A percentile compares a stretch with the other conserved stretches of the same genome.
These are phyloP conservation scores for Vitis hybrid DNA, from an alignment of 177 flowering plant genomes.

Conservation along the genomic window DNA sequence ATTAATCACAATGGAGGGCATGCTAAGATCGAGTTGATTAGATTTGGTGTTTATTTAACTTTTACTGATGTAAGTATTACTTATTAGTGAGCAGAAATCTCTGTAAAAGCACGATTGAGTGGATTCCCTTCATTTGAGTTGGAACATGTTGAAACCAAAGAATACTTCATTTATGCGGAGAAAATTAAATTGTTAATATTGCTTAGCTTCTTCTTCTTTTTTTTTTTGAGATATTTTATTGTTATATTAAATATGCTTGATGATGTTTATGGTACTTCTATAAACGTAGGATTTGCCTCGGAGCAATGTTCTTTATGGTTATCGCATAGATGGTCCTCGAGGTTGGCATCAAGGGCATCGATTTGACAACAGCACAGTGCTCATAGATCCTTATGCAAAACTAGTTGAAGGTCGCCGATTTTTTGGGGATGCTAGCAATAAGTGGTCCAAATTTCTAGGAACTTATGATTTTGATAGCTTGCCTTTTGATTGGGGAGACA, in stretches of 20 bases:
- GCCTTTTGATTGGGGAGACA: conserved; percentile 88
- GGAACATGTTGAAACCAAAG: too few relatives aligned
- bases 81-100: too few relatives aligned
- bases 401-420: conserved; percentile 75
- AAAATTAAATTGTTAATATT: background rate
- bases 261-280: background rate
- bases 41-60: too few relatives aligned
- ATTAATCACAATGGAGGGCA: too few relatives aligned
- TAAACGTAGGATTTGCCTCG: conserved; percentile 67
- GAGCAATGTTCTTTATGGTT: conserved; percentile 80
- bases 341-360: conserved; percentile 90
- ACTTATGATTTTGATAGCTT: conserved; percentile 75
- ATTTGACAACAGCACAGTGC: conserved; percentile 67
- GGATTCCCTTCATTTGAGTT: too few relatives aligned
- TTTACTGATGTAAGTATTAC: too few relatives aligned
- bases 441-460: conserved; percentile 66
- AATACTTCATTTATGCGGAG: too few relatives aligned
- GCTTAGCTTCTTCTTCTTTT: background rate
- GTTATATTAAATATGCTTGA: background rate
- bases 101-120: too few relatives aligned
- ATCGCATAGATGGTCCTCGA: conserved; percentile 84
- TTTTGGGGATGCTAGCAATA: conserved; percentile 72
- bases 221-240: background rate
- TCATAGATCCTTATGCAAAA: conserved; percentile 95
- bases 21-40: too few relatives aligned